Conservation (phyloP, 2,329 filamentous ascomycete genomes). For the Periconia sp. region DNA sequence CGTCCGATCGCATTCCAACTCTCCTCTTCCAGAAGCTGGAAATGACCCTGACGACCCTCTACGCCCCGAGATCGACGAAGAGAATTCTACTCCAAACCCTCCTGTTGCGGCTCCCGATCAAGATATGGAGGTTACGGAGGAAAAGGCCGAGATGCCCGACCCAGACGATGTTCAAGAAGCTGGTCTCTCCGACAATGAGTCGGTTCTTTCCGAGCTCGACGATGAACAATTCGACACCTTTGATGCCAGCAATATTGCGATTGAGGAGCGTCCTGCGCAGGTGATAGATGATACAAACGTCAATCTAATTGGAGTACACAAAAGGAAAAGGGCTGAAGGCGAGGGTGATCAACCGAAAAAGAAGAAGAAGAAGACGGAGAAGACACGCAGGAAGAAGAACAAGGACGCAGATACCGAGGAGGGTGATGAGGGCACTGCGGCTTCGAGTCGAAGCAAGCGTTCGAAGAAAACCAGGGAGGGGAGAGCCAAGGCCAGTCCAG, state of each 20-base stretch:
- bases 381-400: conserved; percentile 54
- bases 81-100: conserved; percentile 48
- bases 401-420: conserved; percentile 49
- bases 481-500: conserved; percentile 42
- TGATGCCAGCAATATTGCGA: conserved; percentile 61
- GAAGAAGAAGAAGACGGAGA: conserved; percentile 67
- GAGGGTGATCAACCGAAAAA: conserved; percentile 63
- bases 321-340: conserved; percentile 64
- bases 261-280: conserved; percentile 61
- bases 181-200: conserved; percentile 61
- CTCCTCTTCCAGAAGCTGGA: conserved; percentile 49
- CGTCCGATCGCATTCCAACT: conserved; percentile 40
- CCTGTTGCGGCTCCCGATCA: conserved; percentile 46
- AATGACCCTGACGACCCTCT: conserved; percentile 50
- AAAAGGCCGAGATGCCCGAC: conserved; percentile 39
- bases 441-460: conserved; percentile 56
- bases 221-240: conserved; percentile 68
- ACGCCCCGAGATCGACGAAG: conserved; percentile 52
- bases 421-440: conserved; percentile 50
- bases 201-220: conserved; percentile 64
- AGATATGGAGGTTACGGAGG: conserved; percentile 50
- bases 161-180: conserved; percentile 42
- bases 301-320: conserved; percentile 62
- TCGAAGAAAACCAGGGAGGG: conserved; percentile 42
- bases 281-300: conserved; percentile 64